Evolutionary conservation across 208 protist species (phyloP).

Genomic region (Acanthamoeba triangularis): DNA sequence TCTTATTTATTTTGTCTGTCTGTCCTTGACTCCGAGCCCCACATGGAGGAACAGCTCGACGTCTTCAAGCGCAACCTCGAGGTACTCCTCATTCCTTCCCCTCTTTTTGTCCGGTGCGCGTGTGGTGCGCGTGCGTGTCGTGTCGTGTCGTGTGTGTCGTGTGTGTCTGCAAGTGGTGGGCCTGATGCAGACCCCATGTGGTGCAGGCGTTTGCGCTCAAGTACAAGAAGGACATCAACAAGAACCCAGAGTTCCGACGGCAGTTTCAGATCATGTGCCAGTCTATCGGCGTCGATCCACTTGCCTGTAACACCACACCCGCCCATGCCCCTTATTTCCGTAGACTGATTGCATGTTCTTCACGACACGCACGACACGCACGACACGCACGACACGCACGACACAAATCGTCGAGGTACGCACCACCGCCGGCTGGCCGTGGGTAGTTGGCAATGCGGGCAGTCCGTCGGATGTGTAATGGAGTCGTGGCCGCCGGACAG

Average conservation of each 20-base stretch:
- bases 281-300: constrained; percentile 92
- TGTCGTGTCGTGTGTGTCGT: neutral
- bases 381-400: neutral
- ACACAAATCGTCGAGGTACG: constrained; percentile 90
- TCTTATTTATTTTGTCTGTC: neutral
- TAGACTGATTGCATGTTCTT: neutral
- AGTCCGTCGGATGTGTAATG: neutral
- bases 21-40: constrained; percentile 17
- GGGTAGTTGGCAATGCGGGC: no score
- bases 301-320: constrained; percentile 80
- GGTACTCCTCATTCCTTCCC: neutral
- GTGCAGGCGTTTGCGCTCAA: constrained; percentile 90
- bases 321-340: neutral
- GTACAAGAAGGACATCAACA: constrained; percentile 90
- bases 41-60: constrained; percentile 86
- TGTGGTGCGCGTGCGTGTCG: neutral
- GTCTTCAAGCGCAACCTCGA: constrained; percentile 89
- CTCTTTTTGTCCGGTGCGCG: neutral
- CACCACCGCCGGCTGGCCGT: no score
- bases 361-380: neutral
- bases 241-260: constrained; percentile 90
- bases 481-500: neutral
- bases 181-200: no score
- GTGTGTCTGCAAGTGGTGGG: no score
- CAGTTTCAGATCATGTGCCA: constrained; percentile 91